Evolutionary conservation across 148 eudicot species (phyloP).

Genomic region (Fagopyrum homotropicum): DNA sequence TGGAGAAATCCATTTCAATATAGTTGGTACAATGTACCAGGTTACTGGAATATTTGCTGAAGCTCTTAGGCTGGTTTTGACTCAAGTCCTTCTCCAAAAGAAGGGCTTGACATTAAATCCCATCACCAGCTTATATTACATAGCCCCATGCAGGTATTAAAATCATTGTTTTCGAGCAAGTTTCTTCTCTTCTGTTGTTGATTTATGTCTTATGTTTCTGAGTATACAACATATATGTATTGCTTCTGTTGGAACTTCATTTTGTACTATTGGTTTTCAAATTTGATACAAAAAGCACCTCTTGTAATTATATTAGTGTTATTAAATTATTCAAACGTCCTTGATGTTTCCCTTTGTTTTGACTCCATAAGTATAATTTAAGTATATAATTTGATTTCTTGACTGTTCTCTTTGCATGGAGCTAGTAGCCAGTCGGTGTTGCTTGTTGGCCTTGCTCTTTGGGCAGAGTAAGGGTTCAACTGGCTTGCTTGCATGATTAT

Average conservation of each 20-base stretch:
- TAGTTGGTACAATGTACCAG: constrained; percentile 75
- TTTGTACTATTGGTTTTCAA: neutral
- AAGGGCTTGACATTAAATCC: constrained; percentile 81
- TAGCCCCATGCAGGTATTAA: constrained; percentile 85
- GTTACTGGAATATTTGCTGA: constrained; percentile 84
- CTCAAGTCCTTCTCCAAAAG: constrained; percentile 85
- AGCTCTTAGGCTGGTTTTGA: constrained; percentile 75
- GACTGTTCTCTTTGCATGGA: neutral
- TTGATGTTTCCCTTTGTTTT: neutral
- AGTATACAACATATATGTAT: neutral
- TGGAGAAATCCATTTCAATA: constrained; percentile 79
- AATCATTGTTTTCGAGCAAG: neutral
- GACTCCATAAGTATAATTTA: neutral
- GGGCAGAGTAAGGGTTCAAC: neutral
- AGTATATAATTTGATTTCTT: neutral
- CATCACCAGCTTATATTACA: constrained; percentile 87
- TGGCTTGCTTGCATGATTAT: neutral
- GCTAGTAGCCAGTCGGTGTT: neutral
- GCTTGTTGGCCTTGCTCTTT: constrained; percentile 3
- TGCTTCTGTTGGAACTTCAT: constrained; percentile 7
- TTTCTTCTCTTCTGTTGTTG: neutral
- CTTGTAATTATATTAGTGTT: neutral
- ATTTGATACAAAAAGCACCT: neutral
- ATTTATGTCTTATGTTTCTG: neutral
- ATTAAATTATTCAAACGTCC: neutral